These are phyloP conservation scores for Blastobotrys robertii DNA, from an alignment of 805 yeast genomes.

Conservation along the genomic window DNA sequence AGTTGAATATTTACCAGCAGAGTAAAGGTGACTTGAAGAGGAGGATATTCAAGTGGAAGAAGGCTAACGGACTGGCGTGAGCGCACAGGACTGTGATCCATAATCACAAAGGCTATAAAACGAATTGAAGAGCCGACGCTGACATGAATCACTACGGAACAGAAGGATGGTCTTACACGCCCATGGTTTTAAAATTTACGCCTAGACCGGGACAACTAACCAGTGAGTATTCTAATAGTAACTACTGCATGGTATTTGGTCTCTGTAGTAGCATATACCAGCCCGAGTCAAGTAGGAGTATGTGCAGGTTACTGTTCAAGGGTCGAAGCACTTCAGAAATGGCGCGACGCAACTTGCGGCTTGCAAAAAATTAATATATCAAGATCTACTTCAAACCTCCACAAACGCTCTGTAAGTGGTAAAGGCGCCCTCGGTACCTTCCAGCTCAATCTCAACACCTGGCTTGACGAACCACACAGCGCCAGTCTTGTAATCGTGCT, in stretches of 20 bases:
- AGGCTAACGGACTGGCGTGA: conserved; percentile 30
- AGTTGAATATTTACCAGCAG: conserved; percentile 74
- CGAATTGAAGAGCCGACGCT: neutral
- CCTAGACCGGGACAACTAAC: no score
- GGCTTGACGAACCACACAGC: conserved; percentile 82
- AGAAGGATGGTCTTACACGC: no score
- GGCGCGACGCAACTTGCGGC: no score
- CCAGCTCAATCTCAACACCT: conserved; percentile 50
- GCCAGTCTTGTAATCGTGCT: conserved; percentile 51
- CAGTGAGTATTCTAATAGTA: no score
- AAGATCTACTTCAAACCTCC: conserved; percentile 9
- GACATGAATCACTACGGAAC: neutral
- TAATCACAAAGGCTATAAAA: neutral
- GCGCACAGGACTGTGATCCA: no score
- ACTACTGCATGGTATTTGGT: no score
- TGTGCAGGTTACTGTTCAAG: no score
- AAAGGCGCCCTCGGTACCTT: conserved; percentile 32
- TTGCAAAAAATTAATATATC: neutral
- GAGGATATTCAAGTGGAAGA: conserved; percentile 64
- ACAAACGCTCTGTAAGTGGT: conserved; percentile 80
- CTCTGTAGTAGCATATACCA: no score
- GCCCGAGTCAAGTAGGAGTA: no score
- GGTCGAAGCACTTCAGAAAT: no score
- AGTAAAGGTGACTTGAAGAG: conserved; percentile 73
- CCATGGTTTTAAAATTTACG: neutral